A percentile compares a stretch with the other conserved stretches of the same genome.
Conservation (phyloP, 2,329 filamentous ascomycete genomes). For the Aspergillus sp. region DNA sequence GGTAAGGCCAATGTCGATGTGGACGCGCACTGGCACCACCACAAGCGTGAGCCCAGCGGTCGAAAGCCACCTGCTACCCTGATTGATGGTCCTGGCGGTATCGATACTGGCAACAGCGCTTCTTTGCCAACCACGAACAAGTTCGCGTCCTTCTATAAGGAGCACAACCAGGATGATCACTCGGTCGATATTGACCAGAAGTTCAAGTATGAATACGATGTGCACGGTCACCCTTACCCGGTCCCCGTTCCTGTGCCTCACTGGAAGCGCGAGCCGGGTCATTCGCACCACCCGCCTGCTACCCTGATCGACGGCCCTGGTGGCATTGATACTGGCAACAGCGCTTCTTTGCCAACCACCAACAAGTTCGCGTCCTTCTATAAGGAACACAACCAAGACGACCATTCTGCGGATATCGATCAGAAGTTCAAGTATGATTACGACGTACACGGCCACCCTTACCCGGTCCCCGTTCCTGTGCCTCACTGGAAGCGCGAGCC, state of each 20-base stretch:
- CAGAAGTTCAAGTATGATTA: neutral
- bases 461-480: neutral
- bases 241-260: neutral
- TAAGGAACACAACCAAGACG: constrained; percentile 1
- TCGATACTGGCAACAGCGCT: constrained; percentile 6
- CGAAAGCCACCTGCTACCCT: neutral
- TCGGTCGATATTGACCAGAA: constrained; percentile 2
- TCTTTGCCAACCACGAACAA: neutral
- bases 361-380: neutral
- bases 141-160: neutral
- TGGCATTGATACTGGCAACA: constrained; percentile 19
- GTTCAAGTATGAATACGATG: neutral
- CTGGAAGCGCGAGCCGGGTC: neutral
- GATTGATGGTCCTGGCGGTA: neutral
- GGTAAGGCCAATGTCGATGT: neutral
- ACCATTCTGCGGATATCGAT: constrained; percentile 1
- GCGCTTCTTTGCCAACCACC: constrained; percentile 9
- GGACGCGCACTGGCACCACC: neutral
- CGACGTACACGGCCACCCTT: neutral
- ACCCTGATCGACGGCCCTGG: constrained; percentile 23
- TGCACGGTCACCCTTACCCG: neutral
- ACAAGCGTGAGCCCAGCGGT: too few species aligned
- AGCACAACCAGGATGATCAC: constrained; percentile 3
- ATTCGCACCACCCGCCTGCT: constrained; percentile 1
- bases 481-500: neutral